phyloP scores from a whole-genome alignment of 2,329 filamentous ascomycete species.

The Cytospora leucostoma region DNA sequence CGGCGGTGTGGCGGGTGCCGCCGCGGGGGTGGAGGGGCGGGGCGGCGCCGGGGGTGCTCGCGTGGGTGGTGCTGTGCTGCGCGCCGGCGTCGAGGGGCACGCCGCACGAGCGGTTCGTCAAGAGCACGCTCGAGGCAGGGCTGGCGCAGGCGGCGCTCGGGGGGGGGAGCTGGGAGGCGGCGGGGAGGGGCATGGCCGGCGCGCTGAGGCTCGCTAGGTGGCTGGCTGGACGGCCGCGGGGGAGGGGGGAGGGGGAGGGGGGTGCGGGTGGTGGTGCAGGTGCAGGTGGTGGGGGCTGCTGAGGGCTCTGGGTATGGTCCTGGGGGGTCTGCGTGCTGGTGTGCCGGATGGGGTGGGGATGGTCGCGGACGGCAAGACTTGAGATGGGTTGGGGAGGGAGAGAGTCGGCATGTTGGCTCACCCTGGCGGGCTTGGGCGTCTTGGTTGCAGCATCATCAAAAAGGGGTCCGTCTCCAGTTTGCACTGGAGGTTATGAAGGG shows the following conservation, averaged over 20 bases:
- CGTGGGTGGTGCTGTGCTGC: constrained; percentile 50
- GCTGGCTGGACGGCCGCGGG: constrained; percentile 41
- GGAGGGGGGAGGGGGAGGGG: constrained; percentile 10
- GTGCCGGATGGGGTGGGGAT: not conserved
- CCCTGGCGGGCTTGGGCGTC: not conserved
- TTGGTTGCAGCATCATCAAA: too few relatives aligned
- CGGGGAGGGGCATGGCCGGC: constrained; percentile 40
- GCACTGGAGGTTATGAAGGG: not conserved
- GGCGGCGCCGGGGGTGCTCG: constrained; percentile 49
- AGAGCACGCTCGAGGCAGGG: constrained; percentile 46
- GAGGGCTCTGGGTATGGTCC: not conserved
- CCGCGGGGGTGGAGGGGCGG: constrained; percentile 51
- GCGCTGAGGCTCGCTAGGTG: constrained; percentile 46
- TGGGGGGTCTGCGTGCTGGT: not conserved
- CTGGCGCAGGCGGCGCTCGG: constrained; percentile 49
- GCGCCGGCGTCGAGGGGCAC: constrained; percentile 43
- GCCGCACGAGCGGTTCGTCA: constrained; percentile 47
- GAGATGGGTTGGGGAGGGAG: not conserved
- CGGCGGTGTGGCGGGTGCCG: constrained; percentile 48
- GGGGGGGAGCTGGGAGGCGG: constrained; percentile 50
- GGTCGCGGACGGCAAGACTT: not conserved
- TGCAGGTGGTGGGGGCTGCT: constrained; percentile 7
- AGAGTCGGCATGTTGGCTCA: not conserved
- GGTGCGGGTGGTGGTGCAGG: too few relatives aligned
- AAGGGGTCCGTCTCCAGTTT: not conserved